Evolutionary conservation across 1,139 yeast genomes (phyloP).

Genomic region (Blastobotrys arbuscula): DNA sequence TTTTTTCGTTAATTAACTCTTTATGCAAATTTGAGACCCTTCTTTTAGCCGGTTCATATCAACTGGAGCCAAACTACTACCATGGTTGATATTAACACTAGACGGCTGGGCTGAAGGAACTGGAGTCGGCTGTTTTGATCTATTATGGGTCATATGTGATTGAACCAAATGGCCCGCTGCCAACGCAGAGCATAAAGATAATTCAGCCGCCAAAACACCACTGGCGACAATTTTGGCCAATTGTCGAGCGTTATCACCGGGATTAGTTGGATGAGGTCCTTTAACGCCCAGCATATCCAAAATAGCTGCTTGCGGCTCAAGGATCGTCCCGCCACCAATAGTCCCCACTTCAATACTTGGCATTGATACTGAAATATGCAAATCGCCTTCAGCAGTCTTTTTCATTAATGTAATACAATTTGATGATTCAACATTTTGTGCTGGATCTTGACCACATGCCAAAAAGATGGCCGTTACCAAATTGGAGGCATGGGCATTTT

Average conservation of each 20-base stretch:
- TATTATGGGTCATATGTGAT: slow-evolving; percentile 95
- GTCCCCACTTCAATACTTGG: slow-evolving; percentile 99
- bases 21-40: slow-evolving; percentile 68
- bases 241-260: slow-evolving; percentile 93
- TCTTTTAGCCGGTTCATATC: slow-evolving; percentile 57
- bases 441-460: slow-evolving; percentile 99
- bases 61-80: slow-evolving; percentile 22
- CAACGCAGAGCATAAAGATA: slow-evolving; percentile 87
- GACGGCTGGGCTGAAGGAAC: slow-evolving; percentile 22
- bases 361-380: slow-evolving; percentile 92
- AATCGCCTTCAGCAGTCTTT: slow-evolving; percentile 67
- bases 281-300: slow-evolving; percentile 88
- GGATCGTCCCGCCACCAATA: slow-evolving; percentile 97
- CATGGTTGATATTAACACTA: slow-evolving; percentile 10
- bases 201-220: slow-evolving; percentile 93
- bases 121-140: slow-evolving; percentile 52
- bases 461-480: slow-evolving; percentile 87
- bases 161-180: slow-evolving; percentile 99
- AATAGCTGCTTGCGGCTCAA: slow-evolving; percentile 97
- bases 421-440: slow-evolving; percentile 95
- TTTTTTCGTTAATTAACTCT: slow-evolving; percentile 26
- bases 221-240: slow-evolving; percentile 93
- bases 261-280: slow-evolving; percentile 91
- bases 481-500: slow-evolving; percentile 97
- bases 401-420: slow-evolving; percentile 96